A percentile compares a stretch with the other conserved stretches of the same genome.
These are phyloP conservation scores for Bacidia rubella DNA, from an alignment of 495 filamentous ascomycete genomes.

Conservation along the genomic window DNA sequence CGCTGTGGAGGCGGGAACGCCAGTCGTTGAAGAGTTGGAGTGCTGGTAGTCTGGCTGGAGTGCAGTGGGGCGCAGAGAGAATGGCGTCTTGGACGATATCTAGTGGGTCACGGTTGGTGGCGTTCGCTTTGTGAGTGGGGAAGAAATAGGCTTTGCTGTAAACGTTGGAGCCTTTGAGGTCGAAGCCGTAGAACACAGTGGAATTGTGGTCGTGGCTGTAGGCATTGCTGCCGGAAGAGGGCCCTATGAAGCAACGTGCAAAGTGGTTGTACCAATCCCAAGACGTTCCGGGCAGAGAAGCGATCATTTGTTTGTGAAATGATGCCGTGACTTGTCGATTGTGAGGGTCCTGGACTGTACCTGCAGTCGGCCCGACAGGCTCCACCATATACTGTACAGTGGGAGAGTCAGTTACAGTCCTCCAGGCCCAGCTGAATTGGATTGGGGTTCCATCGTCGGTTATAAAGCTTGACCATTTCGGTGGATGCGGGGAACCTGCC, in stretches of 20 bases:
- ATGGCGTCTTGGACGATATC: not conserved
- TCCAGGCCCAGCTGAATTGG: constrained; percentile 28
- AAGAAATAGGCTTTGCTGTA: constrained; percentile 3
- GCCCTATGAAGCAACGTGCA: not conserved
- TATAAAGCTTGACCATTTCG: constrained; percentile 26
- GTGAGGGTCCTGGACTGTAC: constrained; percentile 17
- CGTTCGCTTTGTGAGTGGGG: not conserved
- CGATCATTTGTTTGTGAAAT: constrained; percentile 8
- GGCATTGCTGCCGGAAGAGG: not conserved
- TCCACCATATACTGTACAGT: constrained; percentile 24
- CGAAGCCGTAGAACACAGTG: not conserved
- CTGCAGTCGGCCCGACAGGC: constrained; percentile 19
- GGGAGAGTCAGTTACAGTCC: constrained; percentile 4
- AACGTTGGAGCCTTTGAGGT: not conserved
- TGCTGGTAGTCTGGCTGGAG: constrained; percentile 1
- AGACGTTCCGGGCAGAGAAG: constrained; percentile 11
- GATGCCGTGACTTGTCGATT: constrained; percentile 11
- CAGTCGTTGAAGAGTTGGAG: constrained; percentile 2
- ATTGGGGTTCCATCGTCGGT: constrained; percentile 27
- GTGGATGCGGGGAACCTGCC: not conserved
- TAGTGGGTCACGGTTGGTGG: not conserved
- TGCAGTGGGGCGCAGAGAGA: constrained; percentile 1
- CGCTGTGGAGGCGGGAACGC: constrained; percentile 3
- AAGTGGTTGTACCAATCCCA: constrained; percentile 19
- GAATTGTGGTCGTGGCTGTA: not conserved